Percentiles rank a stretch among this genome's conserved stretches.
These are phyloP conservation scores for Curvularia lunata DNA, from an alignment of 2,329 filamentous ascomycete species.

Conservation along the genomic window DNA sequence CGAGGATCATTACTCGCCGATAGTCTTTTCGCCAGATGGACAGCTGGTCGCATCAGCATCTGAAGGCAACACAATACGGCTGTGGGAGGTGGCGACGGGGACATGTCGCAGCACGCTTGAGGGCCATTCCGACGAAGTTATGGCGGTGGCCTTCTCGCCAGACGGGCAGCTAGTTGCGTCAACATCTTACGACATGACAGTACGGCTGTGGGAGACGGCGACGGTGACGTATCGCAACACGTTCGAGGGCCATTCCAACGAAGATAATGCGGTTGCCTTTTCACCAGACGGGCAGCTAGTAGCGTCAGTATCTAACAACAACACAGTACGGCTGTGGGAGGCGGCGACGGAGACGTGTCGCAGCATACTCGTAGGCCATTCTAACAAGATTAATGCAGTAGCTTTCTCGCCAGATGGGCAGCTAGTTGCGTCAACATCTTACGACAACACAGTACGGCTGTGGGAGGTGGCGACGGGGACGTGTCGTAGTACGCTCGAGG, in stretches of 20 bases:
- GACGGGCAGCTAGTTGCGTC: background rate
- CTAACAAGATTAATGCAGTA: background rate
- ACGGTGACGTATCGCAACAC: background rate
- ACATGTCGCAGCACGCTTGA: background rate
- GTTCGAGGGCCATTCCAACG: background rate
- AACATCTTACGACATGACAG: background rate
- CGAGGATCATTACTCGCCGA: background rate
- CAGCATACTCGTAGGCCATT: background rate
- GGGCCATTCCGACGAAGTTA: background rate
- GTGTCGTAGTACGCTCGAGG: background rate
- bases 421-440: background rate
- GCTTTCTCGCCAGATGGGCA: background rate
- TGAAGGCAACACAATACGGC: background rate
- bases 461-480: background rate
- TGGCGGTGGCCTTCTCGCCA: background rate
- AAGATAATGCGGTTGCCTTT: background rate
- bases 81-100: background rate
- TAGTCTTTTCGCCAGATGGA: background rate
- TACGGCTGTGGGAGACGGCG: background rate
- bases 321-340: conserved; percentile 8
- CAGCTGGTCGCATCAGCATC: background rate
- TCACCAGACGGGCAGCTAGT: conserved; percentile 1
- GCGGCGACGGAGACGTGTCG: background rate
- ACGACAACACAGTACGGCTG: background rate
- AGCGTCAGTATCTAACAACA: background rate